Base-by-base conservation (phyloP, 371 early-diverging fungal genomes). In the Polyrhizophydium stewartii region DNA sequence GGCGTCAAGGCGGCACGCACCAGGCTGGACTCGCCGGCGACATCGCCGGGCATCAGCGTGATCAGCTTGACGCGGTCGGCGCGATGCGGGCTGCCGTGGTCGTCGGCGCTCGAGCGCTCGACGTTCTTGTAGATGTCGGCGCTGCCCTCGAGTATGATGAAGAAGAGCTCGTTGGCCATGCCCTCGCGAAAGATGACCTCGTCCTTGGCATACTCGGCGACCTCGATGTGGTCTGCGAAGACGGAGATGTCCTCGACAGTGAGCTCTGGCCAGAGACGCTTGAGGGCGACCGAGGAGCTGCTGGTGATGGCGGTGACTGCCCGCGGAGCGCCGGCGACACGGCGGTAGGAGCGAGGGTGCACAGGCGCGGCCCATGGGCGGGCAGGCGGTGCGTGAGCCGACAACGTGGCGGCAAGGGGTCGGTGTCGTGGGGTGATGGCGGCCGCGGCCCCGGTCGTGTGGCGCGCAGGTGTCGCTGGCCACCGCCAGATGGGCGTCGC, bases 231-330 rank as follows among this genome's bases (percentile, higher is more conserved):
- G 45, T 38, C 45, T 13, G 64, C 61, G 50, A 68, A 19, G 28
- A 60, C 19, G 50, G 43, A 21, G 35, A 68, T 49, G 41, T 59
- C 59, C 17, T 37, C 64, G n/a, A 30, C 27, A 56, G 60, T 53
- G 38, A 68, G 68, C 22, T 59, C 64, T 0, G 68, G 68, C 49
- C 60, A 68, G 31, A 68, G 61, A 10, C 35, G 13, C n/a, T 59
- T 56, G 46, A 46, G 30, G 13, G 47, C 60, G 30, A 66, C 58
- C 41, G 60, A 51, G 43, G 59, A 35, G 32, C 47, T 25, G 33
- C 45, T 28, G 10, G 47, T 32, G 47, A 13, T 22, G 31, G 59
- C 25, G 16, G 59, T 24, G 31, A 45, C 47, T 9, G 59, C n/a
- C n/a, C n/a, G n/a, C n/a, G n/a, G n/a, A n/a, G n/a, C n/a, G n/a